phyloP scores from a whole-genome alignment of 140 eudicot species.

The Bidens hawaiensis region DNA sequence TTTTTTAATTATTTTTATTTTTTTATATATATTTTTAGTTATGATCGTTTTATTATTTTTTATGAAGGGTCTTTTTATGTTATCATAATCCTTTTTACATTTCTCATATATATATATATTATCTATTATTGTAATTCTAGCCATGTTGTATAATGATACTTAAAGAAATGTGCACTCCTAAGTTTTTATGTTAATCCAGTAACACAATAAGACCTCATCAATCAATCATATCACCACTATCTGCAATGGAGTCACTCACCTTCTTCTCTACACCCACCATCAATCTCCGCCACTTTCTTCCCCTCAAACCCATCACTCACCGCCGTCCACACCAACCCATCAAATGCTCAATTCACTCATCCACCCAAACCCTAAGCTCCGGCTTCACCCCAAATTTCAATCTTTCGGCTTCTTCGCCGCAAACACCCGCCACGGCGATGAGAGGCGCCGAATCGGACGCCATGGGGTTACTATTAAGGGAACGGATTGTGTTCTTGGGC shows the following conservation, averaged over 20 bases:
- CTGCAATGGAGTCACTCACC: conserved; percentile 44
- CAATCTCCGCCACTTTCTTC: conserved; percentile 26
- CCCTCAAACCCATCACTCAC: conserved; percentile 22
- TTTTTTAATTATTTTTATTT: too few relatives aligned
- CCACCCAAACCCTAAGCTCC: conserved; percentile 32
- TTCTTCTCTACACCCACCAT: conserved; percentile 37
- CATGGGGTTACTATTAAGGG: conserved; percentile 70
- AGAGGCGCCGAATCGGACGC: conserved; percentile 73
- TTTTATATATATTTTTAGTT: too few relatives aligned
- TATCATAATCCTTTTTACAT: too few relatives aligned
- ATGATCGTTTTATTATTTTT: too few relatives aligned
- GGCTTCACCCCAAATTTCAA: conserved; percentile 18
- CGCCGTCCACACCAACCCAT: conserved; percentile 18
- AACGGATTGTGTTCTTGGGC: conserved; percentile 83
- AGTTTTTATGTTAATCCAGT: too few relatives aligned
- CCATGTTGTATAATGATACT: too few relatives aligned
- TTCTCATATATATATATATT: too few relatives aligned
- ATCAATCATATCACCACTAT: conserved; percentile 3
- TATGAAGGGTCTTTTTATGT: too few relatives aligned
- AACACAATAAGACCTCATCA: too few relatives aligned
- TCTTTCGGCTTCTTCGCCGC: conserved; percentile 45
- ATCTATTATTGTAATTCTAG: too few relatives aligned
- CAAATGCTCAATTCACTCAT: conserved; percentile 25
- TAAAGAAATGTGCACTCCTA: too few relatives aligned
- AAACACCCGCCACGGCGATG: conserved; percentile 63